These are phyloP conservation scores for Hyaloscypha bicolor DNA, from an alignment of 495 filamentous ascomycete species.

Conservation along the genomic window DNA sequence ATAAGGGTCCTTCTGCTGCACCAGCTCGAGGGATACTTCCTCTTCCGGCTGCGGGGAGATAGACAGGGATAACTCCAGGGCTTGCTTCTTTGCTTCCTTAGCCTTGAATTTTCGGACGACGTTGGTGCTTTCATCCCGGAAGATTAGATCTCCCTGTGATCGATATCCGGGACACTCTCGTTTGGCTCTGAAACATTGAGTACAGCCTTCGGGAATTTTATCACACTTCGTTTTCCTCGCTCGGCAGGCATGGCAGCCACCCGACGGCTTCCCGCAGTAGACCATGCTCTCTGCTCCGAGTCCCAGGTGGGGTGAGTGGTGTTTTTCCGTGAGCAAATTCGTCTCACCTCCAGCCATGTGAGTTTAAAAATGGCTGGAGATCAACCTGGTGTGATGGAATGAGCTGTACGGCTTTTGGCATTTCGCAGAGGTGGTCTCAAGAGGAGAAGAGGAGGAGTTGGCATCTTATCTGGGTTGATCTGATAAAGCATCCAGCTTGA, in stretches of 20 bases:
- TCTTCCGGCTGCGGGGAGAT: background rate
- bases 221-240: conserved; percentile 64
- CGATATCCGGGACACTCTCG: conserved; percentile 72
- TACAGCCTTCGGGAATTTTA: conserved; percentile 63
- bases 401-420: background rate
- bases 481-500: background rate
- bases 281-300: conserved; percentile 52
- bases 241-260: conserved; percentile 69
- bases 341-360: too few species aligned
- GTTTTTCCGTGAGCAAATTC: background rate
- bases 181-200: conserved; percentile 65
- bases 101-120: conserved; percentile 61
- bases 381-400: background rate
- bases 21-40: conserved; percentile 16
- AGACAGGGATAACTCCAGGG: background rate
- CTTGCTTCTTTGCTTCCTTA: conserved; percentile 40
- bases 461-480: background rate
- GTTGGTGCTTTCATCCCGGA: conserved; percentile 70
- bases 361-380: background rate
- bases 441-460: background rate
- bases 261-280: conserved; percentile 69
- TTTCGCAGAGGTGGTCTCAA: background rate
- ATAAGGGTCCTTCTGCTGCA: conserved; percentile 9
- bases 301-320: background rate
- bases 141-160: conserved; percentile 68